A percentile compares a stretch with the other conserved stretches of the same genome.
phyloP scores from a whole-genome alignment of 2,329 filamentous ascomycete species.

The Cladophialophora carrionii region DNA sequence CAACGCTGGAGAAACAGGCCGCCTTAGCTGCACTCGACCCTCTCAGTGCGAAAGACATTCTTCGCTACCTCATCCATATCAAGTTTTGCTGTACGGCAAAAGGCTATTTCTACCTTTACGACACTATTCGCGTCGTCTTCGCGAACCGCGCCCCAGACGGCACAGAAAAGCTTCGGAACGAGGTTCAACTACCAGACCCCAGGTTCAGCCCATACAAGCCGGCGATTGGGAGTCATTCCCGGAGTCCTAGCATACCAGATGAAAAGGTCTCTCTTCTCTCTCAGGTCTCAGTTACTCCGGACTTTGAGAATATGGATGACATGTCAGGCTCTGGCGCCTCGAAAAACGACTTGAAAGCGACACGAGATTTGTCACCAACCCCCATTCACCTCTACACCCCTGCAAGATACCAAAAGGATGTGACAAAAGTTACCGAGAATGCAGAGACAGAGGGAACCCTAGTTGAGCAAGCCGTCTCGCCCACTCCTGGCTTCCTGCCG shows the following conservation, averaged over 20 bases:
- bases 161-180: conserved; percentile 88
- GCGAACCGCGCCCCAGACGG: conserved; percentile 94
- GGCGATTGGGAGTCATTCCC: conserved; percentile 49
- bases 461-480: conserved; percentile 19
- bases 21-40: conserved; percentile 53
- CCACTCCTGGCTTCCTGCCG: conserved; percentile 34
- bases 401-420: conserved; percentile 3
- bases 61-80: conserved; percentile 88
- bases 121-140: conserved; percentile 90
- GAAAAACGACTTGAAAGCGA: conserved; percentile 1
- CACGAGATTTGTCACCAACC: neutral
- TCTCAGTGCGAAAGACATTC: conserved; percentile 63
- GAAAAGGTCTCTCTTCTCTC: conserved; percentile 57
- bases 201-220: conserved; percentile 83
- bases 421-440: neutral
- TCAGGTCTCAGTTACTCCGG: conserved; percentile 29
- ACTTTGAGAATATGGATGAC: conserved; percentile 30
- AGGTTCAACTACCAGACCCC: conserved; percentile 86
- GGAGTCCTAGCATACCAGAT: conserved; percentile 64
- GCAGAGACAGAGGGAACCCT: neutral
- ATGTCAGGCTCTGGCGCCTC: neutral
- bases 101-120: conserved; percentile 86
- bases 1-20: conserved; percentile 58
- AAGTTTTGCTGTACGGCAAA: conserved; percentile 88
- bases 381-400: conserved; percentile 5